A percentile compares a stretch with the other conserved stretches of the same genome.
phyloP scores from a whole-genome alignment of 2,329 filamentous ascomycete species.

The Lachnum nothofagi region DNA sequence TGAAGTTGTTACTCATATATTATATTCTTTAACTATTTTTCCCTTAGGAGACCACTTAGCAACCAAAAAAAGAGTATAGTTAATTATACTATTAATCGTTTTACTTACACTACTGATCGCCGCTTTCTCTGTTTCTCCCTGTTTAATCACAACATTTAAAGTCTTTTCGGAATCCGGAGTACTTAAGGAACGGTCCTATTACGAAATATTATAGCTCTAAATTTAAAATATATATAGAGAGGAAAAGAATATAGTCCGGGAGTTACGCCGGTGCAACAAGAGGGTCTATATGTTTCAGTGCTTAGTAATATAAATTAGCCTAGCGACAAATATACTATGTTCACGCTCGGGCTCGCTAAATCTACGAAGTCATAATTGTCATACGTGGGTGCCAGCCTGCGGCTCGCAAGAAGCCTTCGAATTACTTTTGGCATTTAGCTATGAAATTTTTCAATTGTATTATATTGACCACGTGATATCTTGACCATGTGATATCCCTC shows the following conservation, averaged over 20 bases:
- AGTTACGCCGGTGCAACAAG: not conserved
- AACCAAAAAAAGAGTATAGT: not conserved
- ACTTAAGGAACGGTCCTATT: not conserved
- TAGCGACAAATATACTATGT: not conserved
- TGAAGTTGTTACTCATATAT: not conserved
- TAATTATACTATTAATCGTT: not conserved
- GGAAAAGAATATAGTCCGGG: not conserved
- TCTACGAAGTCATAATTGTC: not conserved
- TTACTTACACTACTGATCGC: not conserved
- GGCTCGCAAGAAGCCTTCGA: not conserved
- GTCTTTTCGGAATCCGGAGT: not conserved
- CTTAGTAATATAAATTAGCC: constrained; percentile 1
- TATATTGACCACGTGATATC: no score
- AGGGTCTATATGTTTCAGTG: constrained; percentile 1
- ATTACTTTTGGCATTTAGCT: no score
- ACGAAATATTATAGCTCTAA: not conserved
- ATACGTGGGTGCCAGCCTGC: not conserved
- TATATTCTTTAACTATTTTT: not conserved
- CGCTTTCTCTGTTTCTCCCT: not conserved
- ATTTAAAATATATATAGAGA: not conserved
- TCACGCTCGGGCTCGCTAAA: not conserved
- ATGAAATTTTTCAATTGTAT: no score
- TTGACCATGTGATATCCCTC: no score
- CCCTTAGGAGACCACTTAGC: not conserved
- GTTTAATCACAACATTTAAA: not conserved